These are phyloP conservation scores for Pseudopyricularia javanii DNA, from an alignment of 2,329 filamentous ascomycete species.

Conservation along the genomic window DNA sequence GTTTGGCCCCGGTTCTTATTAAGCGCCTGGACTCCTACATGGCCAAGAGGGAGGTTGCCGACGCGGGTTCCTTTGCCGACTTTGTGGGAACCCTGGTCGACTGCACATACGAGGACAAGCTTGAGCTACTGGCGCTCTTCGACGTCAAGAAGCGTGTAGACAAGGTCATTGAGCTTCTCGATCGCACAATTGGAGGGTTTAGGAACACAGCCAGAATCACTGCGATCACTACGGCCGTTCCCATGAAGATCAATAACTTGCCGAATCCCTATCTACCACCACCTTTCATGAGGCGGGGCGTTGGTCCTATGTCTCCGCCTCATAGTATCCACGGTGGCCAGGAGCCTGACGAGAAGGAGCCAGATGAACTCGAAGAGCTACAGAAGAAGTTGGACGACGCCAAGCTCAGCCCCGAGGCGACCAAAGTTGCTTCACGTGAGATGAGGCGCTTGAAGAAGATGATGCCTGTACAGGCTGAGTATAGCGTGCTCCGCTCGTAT, in stretches of 20 bases:
- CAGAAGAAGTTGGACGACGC: constrained; percentile 78
- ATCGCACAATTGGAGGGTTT: constrained; percentile 69
- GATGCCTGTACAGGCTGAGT: constrained; percentile 92
- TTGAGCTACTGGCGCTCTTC: constrained; percentile 71
- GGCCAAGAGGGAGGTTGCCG: constrained; percentile 63
- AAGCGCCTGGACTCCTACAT: constrained; percentile 82
- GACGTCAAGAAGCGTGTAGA: constrained; percentile 68
- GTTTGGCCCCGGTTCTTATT: constrained; percentile 72
- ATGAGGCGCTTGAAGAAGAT: constrained; percentile 84
- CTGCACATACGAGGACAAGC: constrained; percentile 78
- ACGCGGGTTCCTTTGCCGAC: constrained; percentile 79
- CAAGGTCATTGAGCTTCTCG: constrained; percentile 72
- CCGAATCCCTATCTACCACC: constrained; percentile 27
- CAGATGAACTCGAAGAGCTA: constrained; percentile 82
- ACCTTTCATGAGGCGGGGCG: constrained; percentile 6
- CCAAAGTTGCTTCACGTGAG: constrained; percentile 84
- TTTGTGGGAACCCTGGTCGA: constrained; percentile 95
- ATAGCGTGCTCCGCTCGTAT: constrained; percentile 86
- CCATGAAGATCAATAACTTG: constrained; percentile 37
- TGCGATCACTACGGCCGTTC: constrained; percentile 50
- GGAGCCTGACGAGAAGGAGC: constrained; percentile 44
- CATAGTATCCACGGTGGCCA: neutral
- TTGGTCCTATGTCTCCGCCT: constrained; percentile 15
- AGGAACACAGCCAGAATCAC: constrained; percentile 83
- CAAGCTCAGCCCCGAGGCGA: constrained; percentile 68